phyloP scores from a whole-genome alignment of 495 filamentous ascomycete species.

The Clavariopsis aquatica region DNA sequence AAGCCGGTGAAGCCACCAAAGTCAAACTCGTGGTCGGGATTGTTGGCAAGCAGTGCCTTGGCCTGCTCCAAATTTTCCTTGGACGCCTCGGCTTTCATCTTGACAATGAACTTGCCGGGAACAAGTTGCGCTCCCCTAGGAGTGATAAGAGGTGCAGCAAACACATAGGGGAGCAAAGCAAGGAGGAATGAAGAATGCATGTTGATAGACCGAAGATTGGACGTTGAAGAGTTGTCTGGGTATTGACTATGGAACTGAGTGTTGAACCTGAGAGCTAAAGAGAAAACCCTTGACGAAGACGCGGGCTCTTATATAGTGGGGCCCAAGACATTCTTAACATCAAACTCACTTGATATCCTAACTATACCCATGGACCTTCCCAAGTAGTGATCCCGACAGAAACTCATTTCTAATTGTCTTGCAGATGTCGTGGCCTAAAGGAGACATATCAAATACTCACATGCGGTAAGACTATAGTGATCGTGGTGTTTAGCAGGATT shows the following conservation, averaged over 20 bases:
- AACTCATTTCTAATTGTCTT: slow-evolving; percentile 15
- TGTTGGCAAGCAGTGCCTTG: slow-evolving; percentile 18
- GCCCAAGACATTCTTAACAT: slow-evolving; percentile 11
- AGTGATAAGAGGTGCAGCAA: slow-evolving; percentile 38
- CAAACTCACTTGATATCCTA: not conserved
- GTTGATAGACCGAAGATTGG: slow-evolving; percentile 15
- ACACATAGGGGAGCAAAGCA: slow-evolving; percentile 31
- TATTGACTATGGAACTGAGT: slow-evolving; percentile 2
- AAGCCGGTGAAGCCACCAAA: slow-evolving; percentile 39
- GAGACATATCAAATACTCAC: slow-evolving; percentile 19
- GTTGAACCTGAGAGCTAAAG: slow-evolving; percentile 20
- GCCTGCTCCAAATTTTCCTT: slow-evolving; percentile 21
- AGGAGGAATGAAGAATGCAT: slow-evolving; percentile 32
- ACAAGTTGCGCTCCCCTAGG: slow-evolving; percentile 25
- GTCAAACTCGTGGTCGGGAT: slow-evolving; percentile 35
- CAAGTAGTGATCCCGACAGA: slow-evolving; percentile 11
- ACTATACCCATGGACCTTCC: slow-evolving; percentile 20
- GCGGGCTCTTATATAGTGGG: slow-evolving; percentile 14
- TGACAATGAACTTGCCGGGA: slow-evolving; percentile 41
- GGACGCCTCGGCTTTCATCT: slow-evolving; percentile 30
- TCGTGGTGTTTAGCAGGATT: slow-evolving; percentile 20
- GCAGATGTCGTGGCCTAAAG: slow-evolving; percentile 18
- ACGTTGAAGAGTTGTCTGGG: not conserved
- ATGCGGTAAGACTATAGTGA: slow-evolving; percentile 34
- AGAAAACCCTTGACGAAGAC: not conserved